phyloP scores from a whole-genome alignment of 176 grass and related monocot genomes.

The Carex pumila region DNA sequence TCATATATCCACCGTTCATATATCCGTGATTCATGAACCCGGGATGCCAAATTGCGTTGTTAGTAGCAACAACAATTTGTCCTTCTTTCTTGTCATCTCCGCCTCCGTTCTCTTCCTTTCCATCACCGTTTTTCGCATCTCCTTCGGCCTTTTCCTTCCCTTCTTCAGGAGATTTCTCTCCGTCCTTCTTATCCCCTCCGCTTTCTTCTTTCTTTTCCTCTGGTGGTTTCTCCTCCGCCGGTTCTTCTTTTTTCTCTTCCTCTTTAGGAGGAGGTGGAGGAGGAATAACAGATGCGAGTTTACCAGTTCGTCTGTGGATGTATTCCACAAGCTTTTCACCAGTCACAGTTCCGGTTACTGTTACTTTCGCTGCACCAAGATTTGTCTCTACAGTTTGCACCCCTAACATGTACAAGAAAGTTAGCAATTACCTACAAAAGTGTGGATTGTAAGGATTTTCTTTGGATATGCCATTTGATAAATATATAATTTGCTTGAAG shows the following conservation, averaged over 20 bases:
- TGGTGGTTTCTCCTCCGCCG: conserved; percentile 2
- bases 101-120: neutral
- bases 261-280: conserved; percentile 31
- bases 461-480: neutral
- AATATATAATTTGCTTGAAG: neutral
- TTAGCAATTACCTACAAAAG: neutral
- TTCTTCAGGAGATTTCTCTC: conserved; percentile 18
- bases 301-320: conserved; percentile 54
- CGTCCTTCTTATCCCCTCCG: neutral
- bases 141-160: conserved; percentile 22
- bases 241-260: conserved; percentile 35
- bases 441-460: neutral
- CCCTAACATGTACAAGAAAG: conserved; percentile 27
- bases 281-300: conserved; percentile 49
- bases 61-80: conserved; percentile 14
- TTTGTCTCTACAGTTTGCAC: conserved; percentile 50
- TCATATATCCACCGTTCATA: conserved; percentile 56
- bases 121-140: conserved; percentile 12
- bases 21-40: conserved; percentile 28
- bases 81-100: conserved; percentile 41
- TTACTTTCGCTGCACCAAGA: conserved; percentile 37
- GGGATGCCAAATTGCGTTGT: conserved; percentile 36
- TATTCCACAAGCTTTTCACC: conserved; percentile 49
- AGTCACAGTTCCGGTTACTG: conserved; percentile 39
- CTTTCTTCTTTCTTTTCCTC: conserved; percentile 33